A percentile compares a stretch with the other conserved stretches of the same genome.
phyloP scores from a whole-genome alignment of 306 rosid genomes.

The Vicia sativa region DNA sequence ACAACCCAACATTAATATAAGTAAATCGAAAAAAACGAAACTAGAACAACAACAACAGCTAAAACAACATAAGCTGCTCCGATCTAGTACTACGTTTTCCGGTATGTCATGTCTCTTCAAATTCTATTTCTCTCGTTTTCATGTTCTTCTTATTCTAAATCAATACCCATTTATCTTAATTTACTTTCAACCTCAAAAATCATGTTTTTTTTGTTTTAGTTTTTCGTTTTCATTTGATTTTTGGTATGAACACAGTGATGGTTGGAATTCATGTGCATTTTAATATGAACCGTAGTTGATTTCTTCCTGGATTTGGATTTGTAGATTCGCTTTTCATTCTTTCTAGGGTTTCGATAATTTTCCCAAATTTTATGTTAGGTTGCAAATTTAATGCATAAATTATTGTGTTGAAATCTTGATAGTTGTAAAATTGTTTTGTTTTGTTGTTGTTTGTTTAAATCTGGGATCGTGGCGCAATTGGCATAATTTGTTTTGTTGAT shows the following conservation, averaged over 20 bases:
- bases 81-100: not conserved
- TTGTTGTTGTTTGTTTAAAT: not conserved
- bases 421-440: not conserved
- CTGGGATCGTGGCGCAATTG: not conserved
- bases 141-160: slow-evolving; percentile 1
- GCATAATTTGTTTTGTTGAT: not conserved
- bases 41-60: not conserved
- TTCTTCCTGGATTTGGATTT: slow-evolving; percentile 29
- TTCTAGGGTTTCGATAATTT: slow-evolving; percentile 26
- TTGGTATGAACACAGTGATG: not conserved
- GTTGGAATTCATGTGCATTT: slow-evolving; percentile 27
- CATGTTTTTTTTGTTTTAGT: slow-evolving; percentile 26
- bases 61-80: too few relatives aligned
- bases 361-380: not conserved
- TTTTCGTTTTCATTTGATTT: too few relatives aligned
- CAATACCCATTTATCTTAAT: not conserved
- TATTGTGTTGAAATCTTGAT: not conserved
- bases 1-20: not conserved
- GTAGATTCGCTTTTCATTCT: not conserved
- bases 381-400: not conserved
- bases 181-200: slow-evolving; percentile 4
- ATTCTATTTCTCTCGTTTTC: not conserved
- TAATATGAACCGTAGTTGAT: not conserved
- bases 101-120: slow-evolving; percentile 25
- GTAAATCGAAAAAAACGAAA: not conserved